Evolutionary conservation across 352 stramenopile species (phyloP).

Genomic region (Pythium scleroteichum): DNA sequence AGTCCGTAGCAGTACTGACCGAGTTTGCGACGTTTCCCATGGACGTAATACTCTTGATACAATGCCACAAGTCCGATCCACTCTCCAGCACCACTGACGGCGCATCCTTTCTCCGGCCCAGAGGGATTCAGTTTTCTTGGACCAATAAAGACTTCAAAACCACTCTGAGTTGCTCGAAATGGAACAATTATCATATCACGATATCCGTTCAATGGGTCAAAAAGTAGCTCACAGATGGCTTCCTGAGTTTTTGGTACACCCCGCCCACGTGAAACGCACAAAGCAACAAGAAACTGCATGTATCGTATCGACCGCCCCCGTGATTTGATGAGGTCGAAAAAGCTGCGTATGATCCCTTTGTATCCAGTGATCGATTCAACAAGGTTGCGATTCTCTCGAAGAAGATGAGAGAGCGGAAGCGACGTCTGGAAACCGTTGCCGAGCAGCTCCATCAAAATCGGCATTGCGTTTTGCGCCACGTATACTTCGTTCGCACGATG

Average conservation of each 20-base stretch:
- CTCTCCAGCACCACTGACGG: too few species aligned
- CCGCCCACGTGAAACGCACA: conserved; percentile 60
- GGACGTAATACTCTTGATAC: conserved; percentile 66
- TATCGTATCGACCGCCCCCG: conserved; percentile 70
- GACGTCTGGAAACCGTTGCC: conserved; percentile 75
- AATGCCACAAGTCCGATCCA: conserved; percentile 55
- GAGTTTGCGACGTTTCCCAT: conserved; percentile 44
- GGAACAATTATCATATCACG: conserved; percentile 57
- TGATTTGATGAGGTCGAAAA: conserved; percentile 74
- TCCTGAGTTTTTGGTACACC: conserved; percentile 74
- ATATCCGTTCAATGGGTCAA: conserved; percentile 59
- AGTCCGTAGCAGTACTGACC: conserved; percentile 74
- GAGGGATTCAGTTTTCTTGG: too few species aligned
- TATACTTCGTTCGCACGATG: conserved; percentile 63
- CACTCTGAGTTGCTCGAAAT: conserved; percentile 38
- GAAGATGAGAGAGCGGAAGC: conserved; percentile 60
- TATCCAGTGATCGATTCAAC: conserved; percentile 75
- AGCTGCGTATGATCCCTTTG: conserved; percentile 56
- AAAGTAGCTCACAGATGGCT: conserved; percentile 69
- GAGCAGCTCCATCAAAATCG: conserved; percentile 67
- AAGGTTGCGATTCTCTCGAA: conserved; percentile 70
- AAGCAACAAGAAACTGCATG: conserved; percentile 71
- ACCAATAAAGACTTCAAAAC: conserved; percentile 48
- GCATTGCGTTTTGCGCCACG: conserved; percentile 56
- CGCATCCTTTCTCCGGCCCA: too few species aligned